Base-by-base conservation (phyloP, 495 filamentous ascomycete species). In the Penicilliopsis zonata region DNA sequence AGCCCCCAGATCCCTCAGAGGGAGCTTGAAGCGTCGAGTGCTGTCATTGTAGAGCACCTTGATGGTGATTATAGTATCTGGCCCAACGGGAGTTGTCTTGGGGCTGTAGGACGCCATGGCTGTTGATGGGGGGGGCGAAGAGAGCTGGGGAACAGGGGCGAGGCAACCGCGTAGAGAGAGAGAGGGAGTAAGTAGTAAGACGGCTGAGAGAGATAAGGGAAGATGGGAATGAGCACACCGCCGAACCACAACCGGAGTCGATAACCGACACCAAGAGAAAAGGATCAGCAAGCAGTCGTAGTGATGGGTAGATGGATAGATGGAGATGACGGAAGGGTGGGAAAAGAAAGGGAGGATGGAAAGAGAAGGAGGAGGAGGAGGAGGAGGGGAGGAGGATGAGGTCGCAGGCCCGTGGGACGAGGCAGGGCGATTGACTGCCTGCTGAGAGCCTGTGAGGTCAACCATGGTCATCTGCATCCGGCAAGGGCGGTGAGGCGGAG, bases 1-100 rank as follows among this genome's bases (percentile, higher is more conserved):
- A 21, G 80, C 67, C 35, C 72, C 77, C n/a, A 95, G 70, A 44
- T 99, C 90, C 42, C 70, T 73, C 51, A 99, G 63, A 22, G 85
- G 78, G 10, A 99, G 66, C 68, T 93, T 96, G 62, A 93, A 86
- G 47, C 87, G 79, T 31, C 82, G 74, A 42, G 74, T 80, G 40
- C 76, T 80, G 43, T 84, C 74, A 31, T 63, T 58, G 41, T 80
- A 69, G 37, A 71, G 72, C 43, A 94, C 67, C 62, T 96, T 96
- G 57, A 94, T 59, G 32, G 80, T 84, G 47, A 99, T 80, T 35
- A 77, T 58, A 34, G 83, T 86, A 35, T 87, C 83, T 20, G 73
- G 74, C 18, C 65, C 63, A 34, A 73, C 63, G n/a, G 62, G 52
- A 16, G 45, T 34, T 34, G 49, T 34, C 18, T n/a, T n/a, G n/a